phyloP scores from a whole-genome alignment of 2,329 filamentous ascomycete genomes.

The Ceratocystis cubensis region DNA sequence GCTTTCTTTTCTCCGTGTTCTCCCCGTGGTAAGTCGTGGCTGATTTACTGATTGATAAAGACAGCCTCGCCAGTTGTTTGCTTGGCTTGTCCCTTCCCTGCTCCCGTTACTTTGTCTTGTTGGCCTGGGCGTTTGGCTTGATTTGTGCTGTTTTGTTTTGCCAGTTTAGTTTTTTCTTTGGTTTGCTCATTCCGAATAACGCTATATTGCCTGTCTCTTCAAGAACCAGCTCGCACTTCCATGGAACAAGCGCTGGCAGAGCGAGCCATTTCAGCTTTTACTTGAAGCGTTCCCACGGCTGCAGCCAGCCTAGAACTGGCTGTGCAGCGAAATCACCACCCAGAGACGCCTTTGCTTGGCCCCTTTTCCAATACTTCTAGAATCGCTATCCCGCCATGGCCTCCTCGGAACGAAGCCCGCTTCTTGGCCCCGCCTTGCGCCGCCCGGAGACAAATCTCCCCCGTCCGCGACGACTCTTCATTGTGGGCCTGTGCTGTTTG shows the following conservation, averaged over 20 bases:
- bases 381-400: not conserved
- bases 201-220: not conserved
- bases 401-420: not conserved
- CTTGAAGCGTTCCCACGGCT: not conserved
- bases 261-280: not conserved
- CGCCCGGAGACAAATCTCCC: not conserved
- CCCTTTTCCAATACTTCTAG: not conserved
- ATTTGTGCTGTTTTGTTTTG: not conserved
- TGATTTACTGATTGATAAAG: not conserved
- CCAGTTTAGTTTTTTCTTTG: not conserved
- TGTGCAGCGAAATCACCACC: not conserved
- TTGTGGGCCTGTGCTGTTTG: conserved; percentile 16
- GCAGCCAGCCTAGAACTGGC: not conserved
- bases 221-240: not conserved
- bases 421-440: not conserved
- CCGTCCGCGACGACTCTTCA: not conserved
- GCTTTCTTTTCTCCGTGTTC: not conserved
- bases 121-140: not conserved
- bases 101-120: not conserved
- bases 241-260: not conserved
- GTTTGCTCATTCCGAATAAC: not conserved
- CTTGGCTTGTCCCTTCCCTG: not conserved
- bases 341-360: not conserved
- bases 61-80: not conserved
- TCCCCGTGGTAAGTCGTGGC: not conserved